phyloP scores from a whole-genome alignment of 306 rosid genomes.

The Argentina anserina region DNA sequence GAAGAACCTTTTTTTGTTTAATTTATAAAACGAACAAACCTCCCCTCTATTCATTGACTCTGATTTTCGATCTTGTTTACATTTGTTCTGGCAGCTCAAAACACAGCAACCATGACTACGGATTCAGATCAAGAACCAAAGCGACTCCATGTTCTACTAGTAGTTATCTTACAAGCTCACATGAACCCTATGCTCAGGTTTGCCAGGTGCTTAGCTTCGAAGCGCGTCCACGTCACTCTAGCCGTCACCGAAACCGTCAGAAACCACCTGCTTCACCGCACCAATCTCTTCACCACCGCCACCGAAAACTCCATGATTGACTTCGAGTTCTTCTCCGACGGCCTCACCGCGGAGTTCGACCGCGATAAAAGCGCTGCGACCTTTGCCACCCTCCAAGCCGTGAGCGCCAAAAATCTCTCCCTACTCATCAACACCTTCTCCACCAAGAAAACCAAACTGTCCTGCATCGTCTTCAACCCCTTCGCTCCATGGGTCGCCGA shows the following conservation, averaged over 20 bases:
- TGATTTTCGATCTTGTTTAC: not conserved
- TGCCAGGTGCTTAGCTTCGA: slow-evolving; percentile 36
- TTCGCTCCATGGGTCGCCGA: slow-evolving; percentile 48
- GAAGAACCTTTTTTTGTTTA: not conserved
- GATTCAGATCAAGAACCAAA: slow-evolving; percentile 3
- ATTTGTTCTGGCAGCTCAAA: not conserved
- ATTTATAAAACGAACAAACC: too few species aligned
- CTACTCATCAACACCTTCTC: slow-evolving; percentile 28
- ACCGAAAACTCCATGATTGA: not conserved
- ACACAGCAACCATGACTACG: not conserved
- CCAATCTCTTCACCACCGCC: not conserved
- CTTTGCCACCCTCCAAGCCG: slow-evolving; percentile 10
- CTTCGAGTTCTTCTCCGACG: slow-evolving; percentile 54
- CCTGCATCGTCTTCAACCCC: slow-evolving; percentile 44
- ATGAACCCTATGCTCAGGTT: slow-evolving; percentile 49
- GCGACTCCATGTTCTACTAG: slow-evolving; percentile 36
- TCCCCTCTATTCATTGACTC: too few species aligned
- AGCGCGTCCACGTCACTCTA: slow-evolving; percentile 41
- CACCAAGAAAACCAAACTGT: slow-evolving; percentile 4
- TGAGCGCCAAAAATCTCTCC: slow-evolving; percentile 33
- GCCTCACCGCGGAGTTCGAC: slow-evolving; percentile 39
- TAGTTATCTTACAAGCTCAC: slow-evolving; percentile 48
- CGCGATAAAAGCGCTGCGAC: slow-evolving; percentile 17
- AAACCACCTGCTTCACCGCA: slow-evolving; percentile 22
- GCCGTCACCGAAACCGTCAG: slow-evolving; percentile 38